Percentiles rank a stretch among this genome's conserved stretches.
phyloP scores from a whole-genome alignment of 305 asterid species.

The Fraxinus sp. region DNA sequence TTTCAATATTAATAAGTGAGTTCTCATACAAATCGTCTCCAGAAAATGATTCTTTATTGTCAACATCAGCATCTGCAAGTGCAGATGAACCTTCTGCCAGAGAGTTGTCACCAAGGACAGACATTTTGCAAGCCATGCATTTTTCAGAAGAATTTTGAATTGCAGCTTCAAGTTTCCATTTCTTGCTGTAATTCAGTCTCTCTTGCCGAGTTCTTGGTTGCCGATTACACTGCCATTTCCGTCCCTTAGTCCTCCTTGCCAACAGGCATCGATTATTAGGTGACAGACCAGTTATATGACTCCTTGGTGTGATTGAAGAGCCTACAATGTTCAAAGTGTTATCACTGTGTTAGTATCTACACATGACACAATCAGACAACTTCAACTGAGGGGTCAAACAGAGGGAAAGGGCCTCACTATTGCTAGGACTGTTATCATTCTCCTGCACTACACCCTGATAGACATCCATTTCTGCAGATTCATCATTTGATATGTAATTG shows the following conservation, averaged over 20 bases:
- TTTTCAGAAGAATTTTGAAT: constrained; percentile 39
- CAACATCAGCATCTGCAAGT: constrained; percentile 36
- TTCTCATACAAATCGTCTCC: constrained; percentile 35
- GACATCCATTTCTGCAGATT: constrained; percentile 89
- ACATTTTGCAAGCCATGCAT: constrained; percentile 52
- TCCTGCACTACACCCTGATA: constrained; percentile 56
- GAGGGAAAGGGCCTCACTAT: constrained; percentile 26
- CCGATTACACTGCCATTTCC: constrained; percentile 71
- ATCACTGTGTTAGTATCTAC: constrained; percentile 9
- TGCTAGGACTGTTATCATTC: constrained; percentile 30
- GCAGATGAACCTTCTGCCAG: constrained; percentile 41
- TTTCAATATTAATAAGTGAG: constrained; percentile 26
- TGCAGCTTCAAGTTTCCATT: constrained; percentile 54
- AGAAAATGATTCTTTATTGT: constrained; percentile 37
- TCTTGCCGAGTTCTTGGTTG: constrained; percentile 74
- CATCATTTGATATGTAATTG: constrained; percentile 49
- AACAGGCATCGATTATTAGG: constrained; percentile 56
- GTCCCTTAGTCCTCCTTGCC: constrained; percentile 65
- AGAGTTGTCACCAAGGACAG: constrained; percentile 32
- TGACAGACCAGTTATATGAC: constrained; percentile 45
- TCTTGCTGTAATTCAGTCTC: constrained; percentile 55
- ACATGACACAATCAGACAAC: background rate
- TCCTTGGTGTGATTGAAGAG: constrained; percentile 37
- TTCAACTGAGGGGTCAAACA: background rate
- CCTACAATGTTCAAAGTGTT: constrained; percentile 41